Percentiles rank a stretch among this genome's conserved stretches.
These are phyloP conservation scores for Protea cynaroides DNA, from an alignment of 164 flowering plant species.

Conservation along the genomic window DNA sequence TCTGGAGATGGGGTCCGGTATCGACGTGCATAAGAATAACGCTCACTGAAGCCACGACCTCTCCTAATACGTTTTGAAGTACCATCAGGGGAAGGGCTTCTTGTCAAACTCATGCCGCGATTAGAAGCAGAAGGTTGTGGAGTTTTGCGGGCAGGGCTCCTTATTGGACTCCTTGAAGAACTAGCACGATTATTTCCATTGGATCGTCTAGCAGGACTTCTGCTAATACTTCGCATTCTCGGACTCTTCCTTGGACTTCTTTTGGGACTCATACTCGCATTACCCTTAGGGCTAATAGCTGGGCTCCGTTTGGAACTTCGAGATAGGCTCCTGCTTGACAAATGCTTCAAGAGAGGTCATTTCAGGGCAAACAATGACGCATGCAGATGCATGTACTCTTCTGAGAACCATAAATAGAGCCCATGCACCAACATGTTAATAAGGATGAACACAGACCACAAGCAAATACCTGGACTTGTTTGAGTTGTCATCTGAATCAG, in stretches of 20 bases:
- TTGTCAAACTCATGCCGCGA: constrained; percentile 25
- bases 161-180: constrained; percentile 29
- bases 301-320: constrained; percentile 31
- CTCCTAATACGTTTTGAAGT: constrained; percentile 61
- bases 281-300: constrained; percentile 21
- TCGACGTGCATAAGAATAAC: constrained; percentile 64
- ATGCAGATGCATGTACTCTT: neutral
- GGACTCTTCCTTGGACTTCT: constrained; percentile 21
- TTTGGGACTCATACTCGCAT: constrained; percentile 33
- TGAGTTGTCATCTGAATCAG: constrained; percentile 25
- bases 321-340: constrained; percentile 37
- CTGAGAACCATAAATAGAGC: neutral
- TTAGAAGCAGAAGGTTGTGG: constrained; percentile 28
- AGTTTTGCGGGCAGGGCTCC: constrained; percentile 29
- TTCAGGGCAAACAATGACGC: neutral
- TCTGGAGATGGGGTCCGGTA: constrained; percentile 86
- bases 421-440: neutral
- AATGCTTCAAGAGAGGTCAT: constrained; percentile 2
- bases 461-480: constrained; percentile 49
- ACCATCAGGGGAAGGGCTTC: constrained; percentile 35
- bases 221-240: constrained; percentile 15
- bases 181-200: constrained; percentile 15
- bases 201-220: constrained; percentile 25
- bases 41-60: constrained; percentile 87
- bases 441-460: constrained; percentile 3